Evolutionary conservation across 345 rosid genomes (phyloP).

Genomic region (Salix dunnii): DNA sequence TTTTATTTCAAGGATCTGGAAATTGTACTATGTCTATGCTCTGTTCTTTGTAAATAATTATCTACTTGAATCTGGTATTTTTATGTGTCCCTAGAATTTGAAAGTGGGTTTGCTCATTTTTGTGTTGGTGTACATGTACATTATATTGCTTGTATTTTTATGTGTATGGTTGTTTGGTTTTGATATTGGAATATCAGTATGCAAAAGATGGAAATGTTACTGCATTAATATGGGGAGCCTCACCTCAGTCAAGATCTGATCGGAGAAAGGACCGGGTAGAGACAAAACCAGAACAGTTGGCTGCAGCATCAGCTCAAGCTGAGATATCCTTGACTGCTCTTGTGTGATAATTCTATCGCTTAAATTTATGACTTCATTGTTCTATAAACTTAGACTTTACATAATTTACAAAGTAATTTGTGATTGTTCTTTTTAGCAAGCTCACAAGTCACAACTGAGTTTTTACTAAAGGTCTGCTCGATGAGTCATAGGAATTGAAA

Average conservation of each 20-base stretch:
- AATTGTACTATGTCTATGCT: background rate
- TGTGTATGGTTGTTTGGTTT: conserved; percentile 4
- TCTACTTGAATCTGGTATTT: background rate
- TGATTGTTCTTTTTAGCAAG: background rate
- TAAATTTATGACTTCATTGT: too few species aligned
- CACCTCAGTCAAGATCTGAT: conserved; percentile 95
- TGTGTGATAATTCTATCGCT: background rate
- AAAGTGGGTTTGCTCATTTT: background rate
- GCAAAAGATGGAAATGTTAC: conserved; percentile 69
- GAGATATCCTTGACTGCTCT: conserved; percentile 77
- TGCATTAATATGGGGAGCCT: conserved; percentile 95
- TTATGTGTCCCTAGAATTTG: background rate
- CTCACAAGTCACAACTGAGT: background rate
- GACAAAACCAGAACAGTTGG: conserved; percentile 96
- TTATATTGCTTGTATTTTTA: background rate
- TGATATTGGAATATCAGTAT: conserved; percentile 44
- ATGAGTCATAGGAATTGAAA: background rate
- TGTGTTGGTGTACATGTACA: background rate
- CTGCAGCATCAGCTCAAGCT: conserved; percentile 98
- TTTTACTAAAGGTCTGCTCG: background rate
- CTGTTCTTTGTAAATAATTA: background rate
- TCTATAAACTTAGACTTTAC: too few species aligned
- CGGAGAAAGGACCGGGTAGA: conserved; percentile 93
- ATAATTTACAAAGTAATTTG: background rate
- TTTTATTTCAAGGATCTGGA: too few species aligned